These are phyloP conservation scores for Scheffersomyces stipitis DNA, from an alignment of 805 yeast genomes.

Conservation along the genomic window DNA sequence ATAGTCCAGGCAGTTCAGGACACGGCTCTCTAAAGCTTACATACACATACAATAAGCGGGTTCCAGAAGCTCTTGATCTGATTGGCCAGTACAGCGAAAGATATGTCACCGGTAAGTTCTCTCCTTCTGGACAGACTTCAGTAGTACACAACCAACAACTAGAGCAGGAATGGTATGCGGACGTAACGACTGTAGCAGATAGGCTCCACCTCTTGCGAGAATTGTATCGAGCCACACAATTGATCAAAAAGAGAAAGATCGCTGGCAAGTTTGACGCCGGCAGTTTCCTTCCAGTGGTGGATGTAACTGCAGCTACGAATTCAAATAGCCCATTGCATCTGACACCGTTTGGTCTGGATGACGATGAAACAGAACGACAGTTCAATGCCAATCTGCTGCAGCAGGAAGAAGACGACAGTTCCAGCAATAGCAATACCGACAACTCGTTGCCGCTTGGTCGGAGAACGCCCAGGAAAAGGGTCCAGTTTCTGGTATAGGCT, in stretches of 20 bases:
- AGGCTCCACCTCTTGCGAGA: slow-evolving; percentile 29
- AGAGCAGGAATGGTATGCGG: slow-evolving; percentile 24
- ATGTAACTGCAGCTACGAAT: not conserved
- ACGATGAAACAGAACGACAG: slow-evolving; percentile 3
- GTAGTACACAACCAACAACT: slow-evolving; percentile 4
- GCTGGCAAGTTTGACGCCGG: not conserved
- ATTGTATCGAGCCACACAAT: slow-evolving; percentile 23
- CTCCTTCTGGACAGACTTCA: slow-evolving; percentile 1
- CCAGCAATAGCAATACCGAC: slow-evolving; percentile 12
- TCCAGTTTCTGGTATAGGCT: not conserved
- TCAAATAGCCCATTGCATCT: not conserved
- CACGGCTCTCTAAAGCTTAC: no score
- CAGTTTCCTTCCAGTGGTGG: not conserved
- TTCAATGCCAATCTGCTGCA: slow-evolving; percentile 1
- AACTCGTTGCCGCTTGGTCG: not conserved
- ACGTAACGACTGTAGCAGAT: slow-evolving; percentile 23
- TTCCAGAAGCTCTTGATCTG: slow-evolving; percentile 10
- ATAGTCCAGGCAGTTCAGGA: no score
- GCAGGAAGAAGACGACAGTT: slow-evolving; percentile 16
- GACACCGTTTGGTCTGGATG: slow-evolving; percentile 9
- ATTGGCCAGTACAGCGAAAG: slow-evolving; percentile 6
- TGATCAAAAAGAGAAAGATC: slow-evolving; percentile 17
- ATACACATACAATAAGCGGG: no score
- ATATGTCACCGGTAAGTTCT: slow-evolving; percentile 1
- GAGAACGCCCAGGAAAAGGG: not conserved